phyloP scores from a whole-genome alignment of 768 basidiomycete species.

The Coprinopsis cinerea region DNA sequence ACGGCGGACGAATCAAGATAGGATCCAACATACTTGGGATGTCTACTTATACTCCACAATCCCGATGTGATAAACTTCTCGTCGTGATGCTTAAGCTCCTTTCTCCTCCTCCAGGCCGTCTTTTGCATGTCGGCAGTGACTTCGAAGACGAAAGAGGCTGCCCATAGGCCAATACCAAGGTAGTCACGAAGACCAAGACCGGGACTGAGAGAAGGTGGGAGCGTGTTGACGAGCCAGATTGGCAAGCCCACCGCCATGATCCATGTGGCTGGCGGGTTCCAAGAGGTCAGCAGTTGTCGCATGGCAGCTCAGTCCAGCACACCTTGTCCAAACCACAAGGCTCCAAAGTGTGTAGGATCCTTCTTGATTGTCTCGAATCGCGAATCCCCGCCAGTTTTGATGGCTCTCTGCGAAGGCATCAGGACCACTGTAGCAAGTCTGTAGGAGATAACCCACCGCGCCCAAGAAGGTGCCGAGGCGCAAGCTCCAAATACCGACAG shows the following conservation, averaged over 20 bases:
- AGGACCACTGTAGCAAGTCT: neutral
- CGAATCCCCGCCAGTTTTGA: conserved; percentile 56
- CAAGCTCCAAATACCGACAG: conserved; percentile 52
- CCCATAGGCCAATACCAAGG: conserved; percentile 46
- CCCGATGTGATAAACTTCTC: conserved; percentile 66
- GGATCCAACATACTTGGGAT: conserved; percentile 55
- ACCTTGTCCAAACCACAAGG: conserved; percentile 61
- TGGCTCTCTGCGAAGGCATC: conserved; percentile 22
- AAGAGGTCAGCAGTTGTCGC: neutral
- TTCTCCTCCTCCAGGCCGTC: conserved; percentile 50
- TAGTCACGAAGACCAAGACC: conserved; percentile 51
- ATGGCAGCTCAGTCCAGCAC: neutral
- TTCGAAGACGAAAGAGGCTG: conserved; percentile 54
- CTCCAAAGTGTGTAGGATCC: conserved; percentile 38
- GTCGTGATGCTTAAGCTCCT: conserved; percentile 58
- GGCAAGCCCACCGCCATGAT: conserved; percentile 63
- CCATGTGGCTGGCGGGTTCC: conserved; percentile 46
- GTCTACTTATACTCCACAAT: conserved; percentile 61
- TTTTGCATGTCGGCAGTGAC: conserved; percentile 64
- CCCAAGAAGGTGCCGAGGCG: conserved; percentile 61
- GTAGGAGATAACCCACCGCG: conserved; percentile 27
- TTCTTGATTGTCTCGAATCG: conserved; percentile 54
- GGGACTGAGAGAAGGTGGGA: conserved; percentile 46
- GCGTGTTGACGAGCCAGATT: conserved; percentile 55
- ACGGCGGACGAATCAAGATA: neutral